Percentiles rank a stretch among this genome's conserved stretches.
Evolutionary conservation across 2,329 filamentous ascomycete species (phyloP).

Genomic region (Fusarium globosum): DNA sequence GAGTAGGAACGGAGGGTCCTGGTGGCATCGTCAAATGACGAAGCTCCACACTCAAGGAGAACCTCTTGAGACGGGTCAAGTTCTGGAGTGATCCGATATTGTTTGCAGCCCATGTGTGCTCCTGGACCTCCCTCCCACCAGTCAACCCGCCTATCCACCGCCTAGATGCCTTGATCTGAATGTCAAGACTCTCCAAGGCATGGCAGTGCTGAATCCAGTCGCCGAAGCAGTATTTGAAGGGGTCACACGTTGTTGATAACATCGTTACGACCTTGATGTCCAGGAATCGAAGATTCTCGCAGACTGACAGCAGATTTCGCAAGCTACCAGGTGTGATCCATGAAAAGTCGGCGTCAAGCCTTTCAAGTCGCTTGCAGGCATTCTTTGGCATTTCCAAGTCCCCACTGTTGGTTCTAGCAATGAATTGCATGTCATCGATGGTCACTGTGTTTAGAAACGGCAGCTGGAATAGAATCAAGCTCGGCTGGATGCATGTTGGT

Average conservation of each 20-base stretch:
- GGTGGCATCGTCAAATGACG: background rate
- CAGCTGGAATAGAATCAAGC: background rate
- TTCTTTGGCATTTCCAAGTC: background rate
- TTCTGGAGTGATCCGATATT: background rate
- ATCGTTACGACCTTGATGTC: background rate
- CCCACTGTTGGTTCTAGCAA: no score
- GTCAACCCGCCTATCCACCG: background rate
- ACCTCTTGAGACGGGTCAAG: background rate
- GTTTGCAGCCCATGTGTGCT: background rate
- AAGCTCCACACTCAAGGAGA: background rate
- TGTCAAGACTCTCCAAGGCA: background rate
- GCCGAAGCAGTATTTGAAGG: background rate
- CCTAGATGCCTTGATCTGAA: background rate
- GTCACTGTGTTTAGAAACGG: background rate
- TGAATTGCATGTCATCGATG: background rate
- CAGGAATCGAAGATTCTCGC: background rate
- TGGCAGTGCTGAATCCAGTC: background rate
- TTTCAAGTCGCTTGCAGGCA: background rate
- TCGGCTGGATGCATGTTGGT: background rate
- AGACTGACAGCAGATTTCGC: background rate
- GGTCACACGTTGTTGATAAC: background rate
- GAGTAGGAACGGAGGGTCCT: background rate
- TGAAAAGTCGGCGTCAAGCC: background rate
- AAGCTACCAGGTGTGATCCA: background rate
- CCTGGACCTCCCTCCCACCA: background rate